These are phyloP conservation scores for Incumbomyces delicatus DNA, from an alignment of 2,329 filamentous ascomycete species.

Conservation along the genomic window DNA sequence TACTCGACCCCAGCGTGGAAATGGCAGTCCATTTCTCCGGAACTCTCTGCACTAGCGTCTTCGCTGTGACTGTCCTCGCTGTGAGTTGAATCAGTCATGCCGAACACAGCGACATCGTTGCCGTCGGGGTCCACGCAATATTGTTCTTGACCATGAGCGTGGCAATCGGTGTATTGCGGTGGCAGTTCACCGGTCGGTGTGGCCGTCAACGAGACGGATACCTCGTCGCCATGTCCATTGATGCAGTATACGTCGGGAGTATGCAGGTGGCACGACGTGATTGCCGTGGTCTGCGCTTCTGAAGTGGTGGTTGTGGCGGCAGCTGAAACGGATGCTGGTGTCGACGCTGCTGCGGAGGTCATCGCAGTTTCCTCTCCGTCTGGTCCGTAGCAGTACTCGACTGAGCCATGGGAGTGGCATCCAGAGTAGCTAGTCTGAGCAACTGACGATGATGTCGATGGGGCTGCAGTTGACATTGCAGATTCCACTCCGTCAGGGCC, in stretches of 20 bases:
- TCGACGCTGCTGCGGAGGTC: slow-evolving; percentile 12
- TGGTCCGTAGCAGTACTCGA: slow-evolving; percentile 25
- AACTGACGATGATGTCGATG: background rate
- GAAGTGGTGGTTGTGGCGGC: slow-evolving; percentile 23
- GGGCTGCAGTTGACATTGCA: background rate
- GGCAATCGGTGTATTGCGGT: slow-evolving; percentile 55
- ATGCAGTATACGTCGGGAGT: slow-evolving; percentile 27
- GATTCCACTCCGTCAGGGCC: background rate
- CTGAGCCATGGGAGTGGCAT: slow-evolving; percentile 25
- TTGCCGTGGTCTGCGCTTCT: slow-evolving; percentile 33
- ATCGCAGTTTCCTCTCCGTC: slow-evolving; percentile 24
- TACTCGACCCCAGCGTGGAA: slow-evolving; percentile 65
- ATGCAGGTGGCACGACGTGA: slow-evolving; percentile 46
- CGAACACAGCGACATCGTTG: slow-evolving; percentile 53
- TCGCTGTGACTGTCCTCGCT: slow-evolving; percentile 21
- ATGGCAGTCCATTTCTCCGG: slow-evolving; percentile 48
- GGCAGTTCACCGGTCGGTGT: slow-evolving; percentile 50
- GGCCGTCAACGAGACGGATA: slow-evolving; percentile 31
- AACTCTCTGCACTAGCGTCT: slow-evolving; percentile 21
- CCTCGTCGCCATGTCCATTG: slow-evolving; percentile 27
- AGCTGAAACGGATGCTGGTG: slow-evolving; percentile 14
- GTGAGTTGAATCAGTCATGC: slow-evolving; percentile 31
- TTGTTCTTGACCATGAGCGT: slow-evolving; percentile 50
- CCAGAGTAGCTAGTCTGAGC: slow-evolving; percentile 20
- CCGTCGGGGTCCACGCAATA: slow-evolving; percentile 53